Evolutionary conservation across 371 early-diverging fungal genomes (phyloP), one percentile per base, ranked within the genome.

Genomic region (Circinella umbellata): DNA sequence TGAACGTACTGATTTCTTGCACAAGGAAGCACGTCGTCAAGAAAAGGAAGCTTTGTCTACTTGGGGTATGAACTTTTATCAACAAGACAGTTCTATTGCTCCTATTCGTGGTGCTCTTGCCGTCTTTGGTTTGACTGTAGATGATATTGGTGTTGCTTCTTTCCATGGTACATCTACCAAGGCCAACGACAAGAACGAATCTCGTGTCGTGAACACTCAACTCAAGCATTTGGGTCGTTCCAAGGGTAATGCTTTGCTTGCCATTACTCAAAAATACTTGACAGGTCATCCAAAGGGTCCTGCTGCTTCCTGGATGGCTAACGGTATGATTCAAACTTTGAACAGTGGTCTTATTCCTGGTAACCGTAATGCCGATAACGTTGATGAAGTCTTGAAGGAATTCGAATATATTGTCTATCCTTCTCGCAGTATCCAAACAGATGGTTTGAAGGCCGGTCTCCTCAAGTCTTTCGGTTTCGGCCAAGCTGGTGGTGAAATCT

Each of bases 281-380:
- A 97, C 98, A 64, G 98, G 96, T 68, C 98, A 97, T 75, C 96
- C 98, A 51, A 98, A 98, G 92, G 98, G 96, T 68, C 94, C 97
- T 60, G 98, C 98, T 57, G 97, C 98, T 59, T 93, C 95, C n/a
- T 97, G 96, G 96, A 98, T 98, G 98, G 89, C 96, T 73, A 97
- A 97, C 85, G 97, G 97, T 71, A 88, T 93, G 70, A 83, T 97
- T 68, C 97, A 98, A 79, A 84, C 90, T 62, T 84, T 98, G 69
- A 89, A 93, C 74, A 93, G 94, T 48, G 96, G 98, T 76, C 81
- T 95, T 68, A 86, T 97, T 57, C 98, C 98, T 36, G 98, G 98
- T 67, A 98, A 98, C 86, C 95, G 97, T 76, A 98, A 98, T 78
- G 92, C 94, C 57, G 98, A 98, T 85, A 98, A 98, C 81, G 91